Evolutionary conservation across 2,329 filamentous ascomycete species (phyloP), one percentile per base, ranked within the genome.

Genomic region (Acrocalymma vagum): DNA sequence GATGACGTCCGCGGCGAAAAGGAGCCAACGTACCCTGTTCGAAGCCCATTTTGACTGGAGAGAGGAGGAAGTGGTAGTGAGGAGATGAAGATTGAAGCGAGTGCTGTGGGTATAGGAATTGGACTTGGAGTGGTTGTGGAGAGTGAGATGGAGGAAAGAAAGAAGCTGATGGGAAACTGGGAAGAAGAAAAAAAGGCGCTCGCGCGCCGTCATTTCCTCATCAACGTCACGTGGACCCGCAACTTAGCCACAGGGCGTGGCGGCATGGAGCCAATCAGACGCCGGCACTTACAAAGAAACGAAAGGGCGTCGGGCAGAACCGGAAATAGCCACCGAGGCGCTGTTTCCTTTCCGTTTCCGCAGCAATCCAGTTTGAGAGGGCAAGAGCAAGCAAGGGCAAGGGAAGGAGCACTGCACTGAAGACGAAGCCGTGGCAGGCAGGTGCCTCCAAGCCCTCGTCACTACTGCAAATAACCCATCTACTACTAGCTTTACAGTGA

Each of bases 21-120:
- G 36, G 44, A 39, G 34, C 10, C 42, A 57, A 68, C 69, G 41
- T 69, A 72, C 69, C 69, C 35, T 54, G 38, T 55, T 67, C 65
- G 63, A 67, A 67, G 62, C 66, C 67, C 69, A 72, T 72, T 64
- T 45, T 70, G 65, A 55, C n/a, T 48, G 40, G 37, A 51, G 51
- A 43, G 45, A 53, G 27, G 45, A 49, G 31, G 53, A 35, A 42
- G 40, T 41, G 47, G 48, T 48, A 51, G 42, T 41, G 28, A 42
- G 44, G 39, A 32, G 41, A 39, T 44, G 44, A 42, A 29, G 45
- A 48, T 30, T 48, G 47, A 31, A 28, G 42, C 29, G 14, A 27
- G 26, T 44, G 25, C 9, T 36, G 35, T 34, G 24, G 14, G 26
- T 6, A 14, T 8, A 18, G 11, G 13, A 29, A 30, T 22, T 3